A percentile compares a stretch with the other conserved stretches of the same genome.
These are phyloP conservation scores for Galerina sulciceps DNA, from an alignment of 768 basidiomycete genomes.

Conservation along the genomic window DNA sequence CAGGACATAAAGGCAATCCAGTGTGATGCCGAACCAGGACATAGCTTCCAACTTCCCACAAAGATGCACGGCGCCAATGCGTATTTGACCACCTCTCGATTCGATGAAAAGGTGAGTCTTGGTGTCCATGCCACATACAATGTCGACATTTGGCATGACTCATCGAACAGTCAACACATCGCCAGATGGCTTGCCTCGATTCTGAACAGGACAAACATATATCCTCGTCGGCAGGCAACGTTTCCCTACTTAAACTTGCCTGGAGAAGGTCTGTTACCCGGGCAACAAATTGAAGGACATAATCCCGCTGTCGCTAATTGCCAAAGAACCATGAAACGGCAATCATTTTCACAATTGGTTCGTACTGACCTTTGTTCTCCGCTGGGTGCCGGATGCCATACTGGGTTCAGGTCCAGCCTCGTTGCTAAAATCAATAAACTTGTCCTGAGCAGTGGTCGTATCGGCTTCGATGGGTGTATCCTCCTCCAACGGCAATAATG, in stretches of 20 bases:
- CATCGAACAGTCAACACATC: not conserved
- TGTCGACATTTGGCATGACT: not conserved
- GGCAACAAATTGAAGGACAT: not conserved
- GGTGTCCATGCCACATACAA: not conserved
- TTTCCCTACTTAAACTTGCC: not conserved
- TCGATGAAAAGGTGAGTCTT: not conserved
- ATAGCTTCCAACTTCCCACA: conserved; percentile 2
- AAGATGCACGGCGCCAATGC: not conserved
- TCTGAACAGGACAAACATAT: not conserved
- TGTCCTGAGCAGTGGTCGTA: no score
- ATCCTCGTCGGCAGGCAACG: not conserved
- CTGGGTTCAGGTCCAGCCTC: no score
- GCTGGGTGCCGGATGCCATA: no score
- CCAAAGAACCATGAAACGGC: no score
- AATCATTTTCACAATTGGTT: no score
- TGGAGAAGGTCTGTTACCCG: not conserved
- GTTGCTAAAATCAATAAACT: no score
- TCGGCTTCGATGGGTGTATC: no score
- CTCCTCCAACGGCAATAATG: no score
- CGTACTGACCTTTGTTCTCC: no score
- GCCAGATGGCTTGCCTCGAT: not conserved
- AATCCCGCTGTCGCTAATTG: not conserved
- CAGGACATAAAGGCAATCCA: not conserved
- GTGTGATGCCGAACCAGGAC: not conserved
- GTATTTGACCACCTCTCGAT: conserved; percentile 4